Percentiles rank a stretch among this genome's conserved stretches.
phyloP scores from a whole-genome alignment of 805 yeast species.

The Aciculoconidium aculeatum region DNA sequence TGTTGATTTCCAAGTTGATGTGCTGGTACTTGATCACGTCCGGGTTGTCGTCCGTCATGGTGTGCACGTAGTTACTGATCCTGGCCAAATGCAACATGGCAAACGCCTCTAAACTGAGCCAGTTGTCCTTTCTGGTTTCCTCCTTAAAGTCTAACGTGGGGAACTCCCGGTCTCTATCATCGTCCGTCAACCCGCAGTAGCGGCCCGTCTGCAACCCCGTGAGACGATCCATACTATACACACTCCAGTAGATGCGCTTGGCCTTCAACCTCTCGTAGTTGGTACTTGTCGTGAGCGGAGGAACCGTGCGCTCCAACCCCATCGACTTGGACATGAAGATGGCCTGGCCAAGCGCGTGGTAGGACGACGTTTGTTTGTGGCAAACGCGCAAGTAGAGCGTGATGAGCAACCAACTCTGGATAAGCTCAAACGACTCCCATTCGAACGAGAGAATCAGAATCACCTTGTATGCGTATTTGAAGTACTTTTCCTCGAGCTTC shows the following conservation, averaged over 20 bases:
- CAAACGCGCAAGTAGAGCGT: conserved; percentile 30
- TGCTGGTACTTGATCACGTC: conserved; percentile 24
- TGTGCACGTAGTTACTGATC: conserved; percentile 31
- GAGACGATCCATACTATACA: conserved; percentile 48
- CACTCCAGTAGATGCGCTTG: conserved; percentile 49
- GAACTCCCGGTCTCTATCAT: conserved; percentile 28
- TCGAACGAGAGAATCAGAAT: conserved; percentile 30
- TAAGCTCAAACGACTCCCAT: conserved; percentile 39
- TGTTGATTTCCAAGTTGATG: conserved; percentile 25
- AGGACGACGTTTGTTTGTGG: conserved; percentile 35
- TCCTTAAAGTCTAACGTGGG: conserved; percentile 24
- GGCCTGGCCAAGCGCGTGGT: conserved; percentile 29
- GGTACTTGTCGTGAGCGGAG: conserved; percentile 17
- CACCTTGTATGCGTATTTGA: conserved; percentile 28
- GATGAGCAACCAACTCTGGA: conserved; percentile 36
- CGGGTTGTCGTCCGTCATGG: conserved; percentile 20
- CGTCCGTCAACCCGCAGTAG: conserved; percentile 28
- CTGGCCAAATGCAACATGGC: conserved; percentile 41
- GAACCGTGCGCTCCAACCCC: conserved; percentile 24
- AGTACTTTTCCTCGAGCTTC: conserved; percentile 27
- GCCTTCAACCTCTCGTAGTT: conserved; percentile 42
- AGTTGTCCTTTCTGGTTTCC: conserved; percentile 36
- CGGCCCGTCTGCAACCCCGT: conserved; percentile 50
- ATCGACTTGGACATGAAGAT: conserved; percentile 31
- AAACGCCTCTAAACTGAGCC: conserved; percentile 44